Evolutionary conservation across 495 filamentous ascomycete species (phyloP).

Genomic region (Haplographium delicatum): DNA sequence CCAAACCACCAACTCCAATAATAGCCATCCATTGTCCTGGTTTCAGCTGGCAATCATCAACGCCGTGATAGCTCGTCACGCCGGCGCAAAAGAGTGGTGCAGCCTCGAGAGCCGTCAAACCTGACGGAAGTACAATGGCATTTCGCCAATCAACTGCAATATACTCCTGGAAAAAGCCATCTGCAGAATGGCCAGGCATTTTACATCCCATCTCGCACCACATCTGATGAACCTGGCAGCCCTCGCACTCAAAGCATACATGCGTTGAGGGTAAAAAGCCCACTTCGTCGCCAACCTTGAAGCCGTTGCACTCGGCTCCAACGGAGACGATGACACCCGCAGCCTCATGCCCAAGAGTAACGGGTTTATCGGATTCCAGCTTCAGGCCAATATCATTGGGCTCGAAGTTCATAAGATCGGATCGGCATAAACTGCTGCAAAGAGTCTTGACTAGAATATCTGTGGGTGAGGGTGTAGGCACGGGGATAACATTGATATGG

Average conservation of each 20-base stretch:
- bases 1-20: conserved; percentile 11
- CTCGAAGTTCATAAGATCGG: conserved; percentile 3
- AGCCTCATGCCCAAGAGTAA: conserved; percentile 35
- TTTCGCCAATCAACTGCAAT: conserved; percentile 32
- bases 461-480: background rate
- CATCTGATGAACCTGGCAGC: conserved; percentile 32
- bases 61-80: conserved; percentile 35
- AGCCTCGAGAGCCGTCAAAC: conserved; percentile 27
- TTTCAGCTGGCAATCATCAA: conserved; percentile 29
- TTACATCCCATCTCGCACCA: conserved; percentile 28
- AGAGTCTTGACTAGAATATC: background rate
- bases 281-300: conserved; percentile 31
- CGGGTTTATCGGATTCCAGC: background rate
- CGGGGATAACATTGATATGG: background rate
- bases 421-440: background rate
- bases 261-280: conserved; percentile 33
- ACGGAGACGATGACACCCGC: conserved; percentile 33
- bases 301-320: conserved; percentile 24
- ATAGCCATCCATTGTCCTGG: conserved; percentile 24
- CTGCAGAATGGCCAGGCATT: conserved; percentile 31
- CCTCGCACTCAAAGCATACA: conserved; percentile 33
- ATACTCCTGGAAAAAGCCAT: conserved; percentile 36
- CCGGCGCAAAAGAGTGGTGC: conserved; percentile 36
- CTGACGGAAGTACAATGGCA: conserved; percentile 29
- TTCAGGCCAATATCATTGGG: background rate